These are phyloP conservation scores for Phytophthora sp. DNA, from an alignment of 352 stramenopile genomes.

Conservation along the genomic window DNA sequence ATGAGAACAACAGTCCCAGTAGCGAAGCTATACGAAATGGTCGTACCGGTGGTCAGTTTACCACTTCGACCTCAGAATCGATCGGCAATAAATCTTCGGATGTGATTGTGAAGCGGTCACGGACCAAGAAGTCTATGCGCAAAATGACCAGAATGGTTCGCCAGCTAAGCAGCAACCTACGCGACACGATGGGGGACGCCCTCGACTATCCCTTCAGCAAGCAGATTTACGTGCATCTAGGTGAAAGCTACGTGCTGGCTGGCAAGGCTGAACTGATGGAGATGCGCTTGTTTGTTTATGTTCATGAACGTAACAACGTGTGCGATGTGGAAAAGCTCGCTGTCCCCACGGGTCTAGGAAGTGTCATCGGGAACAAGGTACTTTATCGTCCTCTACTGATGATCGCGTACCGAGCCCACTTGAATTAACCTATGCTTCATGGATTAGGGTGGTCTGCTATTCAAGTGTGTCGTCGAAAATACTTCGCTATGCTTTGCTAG, in stretches of 20 bases:
- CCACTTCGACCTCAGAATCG: conserved; percentile 18
- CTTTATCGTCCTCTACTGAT: neutral
- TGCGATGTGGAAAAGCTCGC: conserved; percentile 74
- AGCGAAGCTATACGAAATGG: conserved; percentile 18
- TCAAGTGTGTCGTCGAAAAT: conserved; percentile 80
- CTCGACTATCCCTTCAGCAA: conserved; percentile 75
- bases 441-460: conserved; percentile 71
- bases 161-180: conserved; percentile 71
- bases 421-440: neutral
- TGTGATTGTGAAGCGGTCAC: conserved; percentile 71
- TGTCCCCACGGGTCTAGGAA: conserved; percentile 75
- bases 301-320: conserved; percentile 64
- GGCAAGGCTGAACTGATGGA: conserved; percentile 84
- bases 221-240: conserved; percentile 68
- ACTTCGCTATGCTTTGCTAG: conserved; percentile 88
- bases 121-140: conserved; percentile 70
- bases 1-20: conserved; percentile 20
- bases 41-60: conserved; percentile 8
- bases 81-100: conserved; percentile 35
- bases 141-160: conserved; percentile 70
- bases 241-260: conserved; percentile 59
- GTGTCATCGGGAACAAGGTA: conserved; percentile 87
- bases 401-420: too few species aligned
- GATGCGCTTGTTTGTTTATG: conserved; percentile 81
- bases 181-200: conserved; percentile 59